Base-by-base conservation (phyloP, 352 stramenopile species). In the Halophytophthora batemanensis region DNA sequence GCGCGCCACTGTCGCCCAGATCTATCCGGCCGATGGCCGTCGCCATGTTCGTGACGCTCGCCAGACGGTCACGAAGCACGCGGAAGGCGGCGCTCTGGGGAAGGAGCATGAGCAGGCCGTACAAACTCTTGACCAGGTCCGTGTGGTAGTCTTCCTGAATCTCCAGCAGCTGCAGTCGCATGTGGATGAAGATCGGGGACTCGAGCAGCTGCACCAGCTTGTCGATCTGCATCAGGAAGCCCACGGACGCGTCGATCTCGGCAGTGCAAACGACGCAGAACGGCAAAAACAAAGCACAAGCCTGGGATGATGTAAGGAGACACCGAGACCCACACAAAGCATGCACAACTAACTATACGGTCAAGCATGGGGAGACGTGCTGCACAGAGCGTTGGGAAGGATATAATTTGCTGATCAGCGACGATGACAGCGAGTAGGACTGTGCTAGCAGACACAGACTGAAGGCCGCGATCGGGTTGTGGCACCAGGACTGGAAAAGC, bases 161-260 rank as follows among this genome's bases (percentile, higher is more conserved):
- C 53, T 99, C 96, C 1, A 99, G 69, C 11, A 99, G 75, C 71
- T 99, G 97, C 21, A 99, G 73, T 19, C 98, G 84, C 69, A 99
- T 90, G 50, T 98, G 82, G 50, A 99, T 90, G 77, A 99, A 99
- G 42, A 99, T 98, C 4, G 98, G 98, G 44, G 96, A 99, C 72
- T 99, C 98, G 38, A 99, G 73, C 12, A 99, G 76, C 66, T 99
- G 97, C 28, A 99, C 96, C 31, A 99, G 84, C 64, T 99, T 99
- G 78, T 99, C 98, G 56, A 99, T 94, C 79, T 99, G 97, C 90
- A 99, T 98, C 6, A 99, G 71, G 64, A 99, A 99, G 5, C 96
- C 95, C 19, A 99, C 94, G n/a, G 91, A 98, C 13, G 98, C 90
- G 54, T 98, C 93, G 62, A 98, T 92, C 34, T 96, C 74, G n/a